A percentile compares a stretch with the other conserved stretches of the same genome.
phyloP scores from a whole-genome alignment of 768 basidiomycete species.

The Boletales sp. region DNA sequence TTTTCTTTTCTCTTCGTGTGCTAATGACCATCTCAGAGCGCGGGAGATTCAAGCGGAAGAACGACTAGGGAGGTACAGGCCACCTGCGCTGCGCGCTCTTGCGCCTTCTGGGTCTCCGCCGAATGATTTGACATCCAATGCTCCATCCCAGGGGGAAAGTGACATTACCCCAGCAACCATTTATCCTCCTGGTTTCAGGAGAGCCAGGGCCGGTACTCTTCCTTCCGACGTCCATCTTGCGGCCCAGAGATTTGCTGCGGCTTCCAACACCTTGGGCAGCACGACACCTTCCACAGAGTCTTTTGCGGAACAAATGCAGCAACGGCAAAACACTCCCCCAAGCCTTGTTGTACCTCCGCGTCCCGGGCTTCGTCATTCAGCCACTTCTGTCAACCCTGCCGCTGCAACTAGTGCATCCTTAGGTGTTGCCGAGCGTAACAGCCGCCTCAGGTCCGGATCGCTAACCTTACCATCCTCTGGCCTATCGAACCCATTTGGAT shows the following conservation, averaged over 20 bases:
- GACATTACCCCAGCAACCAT: slow-evolving; percentile 64
- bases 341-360: slow-evolving; percentile 48
- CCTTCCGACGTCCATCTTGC: slow-evolving; percentile 93
- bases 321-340: slow-evolving; percentile 35
- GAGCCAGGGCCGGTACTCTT: slow-evolving; percentile 96
- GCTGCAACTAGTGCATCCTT: slow-evolving; percentile 38
- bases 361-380: slow-evolving; percentile 73
- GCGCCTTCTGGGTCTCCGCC: slow-evolving; percentile 70
- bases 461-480: slow-evolving; percentile 80
- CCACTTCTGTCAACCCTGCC: slow-evolving; percentile 56
- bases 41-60: slow-evolving; percentile 83
- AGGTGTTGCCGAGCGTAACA: slow-evolving; percentile 56
- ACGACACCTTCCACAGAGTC: slow-evolving; percentile 49
- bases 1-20: slow-evolving; percentile 5
- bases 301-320: slow-evolving; percentile 44
- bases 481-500: slow-evolving; percentile 79
- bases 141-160: slow-evolving; percentile 56
- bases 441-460: slow-evolving; percentile 89
- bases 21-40: slow-evolving; percentile 48
- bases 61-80: slow-evolving; percentile 68
- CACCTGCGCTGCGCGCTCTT: slow-evolving; percentile 71
- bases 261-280: slow-evolving; percentile 53
- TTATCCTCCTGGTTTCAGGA: slow-evolving; percentile 83
- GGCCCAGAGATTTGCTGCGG: slow-evolving; percentile 75
- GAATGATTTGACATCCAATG: slow-evolving; percentile 59